These are phyloP conservation scores for Corylus avellana DNA, from an alignment of 306 rosid species.

Conservation along the genomic window DNA sequence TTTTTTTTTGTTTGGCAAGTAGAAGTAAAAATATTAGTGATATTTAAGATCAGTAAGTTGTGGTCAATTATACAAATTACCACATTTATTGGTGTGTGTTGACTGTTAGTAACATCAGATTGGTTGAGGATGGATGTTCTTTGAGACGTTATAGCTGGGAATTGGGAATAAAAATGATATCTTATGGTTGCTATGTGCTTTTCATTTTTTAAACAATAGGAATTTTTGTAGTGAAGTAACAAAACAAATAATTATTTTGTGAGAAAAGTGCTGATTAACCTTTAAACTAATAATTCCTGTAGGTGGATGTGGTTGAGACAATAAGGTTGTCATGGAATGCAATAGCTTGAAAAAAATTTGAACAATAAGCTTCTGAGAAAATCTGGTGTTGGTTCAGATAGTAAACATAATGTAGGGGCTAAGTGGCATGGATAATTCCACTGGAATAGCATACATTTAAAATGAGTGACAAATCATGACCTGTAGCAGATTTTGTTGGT, in stretches of 20 bases:
- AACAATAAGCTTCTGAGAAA: not conserved
- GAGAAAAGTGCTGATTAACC: not conserved
- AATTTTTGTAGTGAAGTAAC: not conserved
- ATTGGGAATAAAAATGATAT: too few relatives aligned
- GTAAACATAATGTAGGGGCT: not conserved
- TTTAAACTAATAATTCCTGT: not conserved
- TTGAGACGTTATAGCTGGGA: not conserved
- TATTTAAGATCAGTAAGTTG: not conserved
- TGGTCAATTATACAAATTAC: not conserved
- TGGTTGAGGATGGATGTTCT: not conserved
- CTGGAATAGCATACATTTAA: conserved; percentile 11
- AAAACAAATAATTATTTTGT: not conserved
- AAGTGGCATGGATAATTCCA: not conserved
- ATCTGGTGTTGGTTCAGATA: not conserved
- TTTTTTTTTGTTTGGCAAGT: too few relatives aligned
- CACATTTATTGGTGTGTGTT: not conserved
- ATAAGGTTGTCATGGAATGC: not conserved
- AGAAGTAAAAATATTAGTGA: not conserved
- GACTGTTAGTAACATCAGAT: not conserved
- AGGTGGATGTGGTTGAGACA: not conserved
- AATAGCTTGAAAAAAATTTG: not conserved
- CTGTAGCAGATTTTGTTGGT: too few relatives aligned
- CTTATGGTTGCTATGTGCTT: too few relatives aligned
- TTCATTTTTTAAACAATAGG: not conserved
- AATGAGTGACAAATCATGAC: not conserved